Evolutionary conservation across 306 rosid genomes (phyloP).

Genomic region (Vigna radiata): DNA sequence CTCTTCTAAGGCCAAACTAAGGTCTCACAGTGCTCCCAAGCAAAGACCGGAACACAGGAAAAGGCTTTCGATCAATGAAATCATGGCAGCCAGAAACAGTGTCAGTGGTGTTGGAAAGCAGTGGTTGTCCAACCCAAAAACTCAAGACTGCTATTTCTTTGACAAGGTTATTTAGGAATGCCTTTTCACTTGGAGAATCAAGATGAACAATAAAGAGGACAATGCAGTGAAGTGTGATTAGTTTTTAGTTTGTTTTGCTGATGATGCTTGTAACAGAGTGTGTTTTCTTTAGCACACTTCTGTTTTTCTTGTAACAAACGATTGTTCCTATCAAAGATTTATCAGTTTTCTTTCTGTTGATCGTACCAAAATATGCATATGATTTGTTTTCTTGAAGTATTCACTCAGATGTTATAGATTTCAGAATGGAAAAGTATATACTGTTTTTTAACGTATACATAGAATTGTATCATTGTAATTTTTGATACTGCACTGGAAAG

Average conservation of each 20-base stretch:
- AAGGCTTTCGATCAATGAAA: conserved; percentile 65
- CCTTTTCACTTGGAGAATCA: neutral
- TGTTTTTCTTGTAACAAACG: conserved; percentile 17
- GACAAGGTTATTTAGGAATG: conserved; percentile 21
- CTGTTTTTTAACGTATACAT: no score
- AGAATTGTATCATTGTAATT: no score
- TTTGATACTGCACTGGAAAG: no score
- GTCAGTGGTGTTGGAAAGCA: conserved; percentile 69
- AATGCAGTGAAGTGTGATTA: conserved; percentile 30
- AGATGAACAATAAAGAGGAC: conserved; percentile 14
- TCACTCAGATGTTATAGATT: neutral
- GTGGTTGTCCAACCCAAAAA: conserved; percentile 42
- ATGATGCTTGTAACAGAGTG: neutral
- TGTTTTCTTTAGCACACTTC: conserved; percentile 18
- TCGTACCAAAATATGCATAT: no score
- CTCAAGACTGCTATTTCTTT: conserved; percentile 45
- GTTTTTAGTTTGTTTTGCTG: conserved; percentile 33
- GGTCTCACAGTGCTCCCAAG: conserved; percentile 92
- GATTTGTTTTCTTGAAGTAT: no score
- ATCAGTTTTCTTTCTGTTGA: neutral
- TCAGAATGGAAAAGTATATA: no score
- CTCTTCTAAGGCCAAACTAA: conserved; percentile 76
- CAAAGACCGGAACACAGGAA: conserved; percentile 78
- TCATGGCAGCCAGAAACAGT: conserved; percentile 79
- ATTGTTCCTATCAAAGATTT: conserved; percentile 23